Conservation (phyloP, 2,329 filamentous ascomycete genomes). For the Thyridium curvatum region DNA sequence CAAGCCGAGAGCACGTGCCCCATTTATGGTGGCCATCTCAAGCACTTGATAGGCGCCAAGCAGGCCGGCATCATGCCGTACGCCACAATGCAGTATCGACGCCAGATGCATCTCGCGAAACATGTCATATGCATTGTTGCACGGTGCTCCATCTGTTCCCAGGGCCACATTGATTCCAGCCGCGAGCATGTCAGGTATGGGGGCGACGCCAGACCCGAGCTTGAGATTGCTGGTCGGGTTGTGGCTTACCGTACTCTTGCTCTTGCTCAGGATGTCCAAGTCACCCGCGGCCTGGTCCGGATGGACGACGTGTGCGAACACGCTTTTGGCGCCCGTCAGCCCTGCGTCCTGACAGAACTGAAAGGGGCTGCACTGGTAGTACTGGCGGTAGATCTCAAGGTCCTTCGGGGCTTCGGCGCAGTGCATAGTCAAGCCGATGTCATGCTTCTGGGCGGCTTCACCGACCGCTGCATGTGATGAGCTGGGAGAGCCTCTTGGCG, state of each 20-base stretch:
- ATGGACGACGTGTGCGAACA: conserved; percentile 46
- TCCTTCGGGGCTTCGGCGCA: conserved; percentile 35
- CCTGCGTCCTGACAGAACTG: conserved; percentile 31
- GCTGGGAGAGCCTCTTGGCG: conserved; percentile 34
- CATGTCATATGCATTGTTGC: conserved; percentile 45
- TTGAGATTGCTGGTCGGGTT: conserved; percentile 46
- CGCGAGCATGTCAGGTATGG: conserved; percentile 35
- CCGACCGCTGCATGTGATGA: conserved; percentile 32
- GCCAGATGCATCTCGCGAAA: conserved; percentile 47
- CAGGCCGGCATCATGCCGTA: conserved; percentile 29
- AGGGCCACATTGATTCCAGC: conserved; percentile 38
- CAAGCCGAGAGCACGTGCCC: conserved; percentile 39
- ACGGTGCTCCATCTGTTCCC: conserved; percentile 47
- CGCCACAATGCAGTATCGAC: conserved; percentile 39
- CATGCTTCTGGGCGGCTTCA: conserved; percentile 26
- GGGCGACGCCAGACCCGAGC: conserved; percentile 42
- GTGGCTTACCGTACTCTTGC: conserved; percentile 39
- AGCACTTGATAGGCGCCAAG: conserved; percentile 37
- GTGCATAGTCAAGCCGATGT: conserved; percentile 39
- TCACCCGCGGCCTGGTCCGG: conserved; percentile 34
- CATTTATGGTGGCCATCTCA: conserved; percentile 46
- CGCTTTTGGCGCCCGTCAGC: conserved; percentile 32
- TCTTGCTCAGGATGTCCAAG: conserved; percentile 27
- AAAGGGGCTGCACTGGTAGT: conserved; percentile 34
- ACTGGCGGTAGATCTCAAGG: conserved; percentile 25